Evolutionary conservation across 148 eudicot species (phyloP), one percentile per base, ranked within the genome.

Genomic region (Vaccinium myrtillus): DNA sequence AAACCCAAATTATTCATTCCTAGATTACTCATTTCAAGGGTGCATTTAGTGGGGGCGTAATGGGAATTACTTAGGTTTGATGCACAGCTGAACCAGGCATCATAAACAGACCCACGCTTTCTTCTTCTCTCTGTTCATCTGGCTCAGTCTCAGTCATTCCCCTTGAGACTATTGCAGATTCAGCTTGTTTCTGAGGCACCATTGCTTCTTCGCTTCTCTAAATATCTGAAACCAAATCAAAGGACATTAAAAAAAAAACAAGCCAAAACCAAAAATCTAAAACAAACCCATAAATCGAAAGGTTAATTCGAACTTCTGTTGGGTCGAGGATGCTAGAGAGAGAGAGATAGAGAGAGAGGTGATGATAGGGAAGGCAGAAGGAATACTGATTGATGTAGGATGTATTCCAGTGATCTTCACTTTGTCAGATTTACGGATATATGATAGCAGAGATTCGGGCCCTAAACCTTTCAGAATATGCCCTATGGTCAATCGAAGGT

Each of bases 61-160:
- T 81, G 71, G 71, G 23, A 69, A 16, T 16, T 89, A 93, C 97
- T 32, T 89, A 92, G 97, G 86, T 94, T 94, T 36, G 97, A 92
- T 56, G 95, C 89, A 56, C 95, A 92, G 21, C 94, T 92, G 86
- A 94, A 94, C 97, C 97, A 94, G 43, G 97, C 97, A 78, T 94
- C 97, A 92, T 93, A 92, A 79, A 83, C 94, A 30, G 97, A 94
- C 53, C 97, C 97, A 32, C 90, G 7, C 36, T 12, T 27, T 69
- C 74, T 25, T 69, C 74, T 55, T 21, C 49, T 54, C 49, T 63
- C 71, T 58, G 79, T 32, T 81, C 88, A 67, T 84, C 88, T 32
- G 36, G 74, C 59, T 87, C 91, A 58, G 86, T 86, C 86, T 87
- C 89, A 83, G 87, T 75, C 87, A n/a, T 74, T 81, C 75, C 58